These are phyloP conservation scores for Xylaria telfairii DNA, from an alignment of 495 filamentous ascomycete genomes.

Conservation along the genomic window DNA sequence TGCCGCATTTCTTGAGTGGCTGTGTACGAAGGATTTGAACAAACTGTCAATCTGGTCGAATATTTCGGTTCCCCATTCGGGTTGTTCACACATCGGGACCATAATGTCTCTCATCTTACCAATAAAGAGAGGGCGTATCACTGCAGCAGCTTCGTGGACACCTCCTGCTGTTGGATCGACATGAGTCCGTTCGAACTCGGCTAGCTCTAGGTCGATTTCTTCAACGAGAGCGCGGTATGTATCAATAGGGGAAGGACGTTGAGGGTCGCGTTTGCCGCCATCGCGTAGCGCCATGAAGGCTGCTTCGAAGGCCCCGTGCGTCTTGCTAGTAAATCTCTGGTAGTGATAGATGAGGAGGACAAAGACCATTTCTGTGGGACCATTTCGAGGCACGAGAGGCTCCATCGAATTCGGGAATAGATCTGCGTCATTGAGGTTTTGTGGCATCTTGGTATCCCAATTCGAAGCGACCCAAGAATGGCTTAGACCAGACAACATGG, in stretches of 20 bases:
- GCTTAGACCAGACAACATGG: slow-evolving; percentile 65
- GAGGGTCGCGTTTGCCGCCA: slow-evolving; percentile 4
- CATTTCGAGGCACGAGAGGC: slow-evolving; percentile 53
- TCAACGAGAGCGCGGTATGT: slow-evolving; percentile 57
- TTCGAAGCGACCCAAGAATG: slow-evolving; percentile 52
- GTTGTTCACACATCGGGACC: slow-evolving; percentile 43
- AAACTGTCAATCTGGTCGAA: slow-evolving; percentile 47
- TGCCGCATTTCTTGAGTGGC: slow-evolving; percentile 45
- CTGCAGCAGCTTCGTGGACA: slow-evolving; percentile 58
- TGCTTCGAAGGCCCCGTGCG: slow-evolving; percentile 42
- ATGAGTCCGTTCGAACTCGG: slow-evolving; percentile 55
- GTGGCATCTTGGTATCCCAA: slow-evolving; percentile 55
- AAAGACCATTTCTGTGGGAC: slow-evolving; percentile 70
- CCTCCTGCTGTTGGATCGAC: slow-evolving; percentile 62
- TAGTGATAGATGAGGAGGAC: slow-evolving; percentile 57
- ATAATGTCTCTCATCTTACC: slow-evolving; percentile 47
- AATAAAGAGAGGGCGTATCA: slow-evolving; percentile 51
- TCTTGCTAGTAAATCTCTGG: slow-evolving; percentile 49
- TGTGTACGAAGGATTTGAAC: slow-evolving; percentile 46
- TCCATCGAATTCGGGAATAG: slow-evolving; percentile 56
- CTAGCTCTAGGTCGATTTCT: slow-evolving; percentile 45
- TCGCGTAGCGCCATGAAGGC: slow-evolving; percentile 44
- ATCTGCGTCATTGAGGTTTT: slow-evolving; percentile 63
- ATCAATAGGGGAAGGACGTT: slow-evolving; percentile 30
- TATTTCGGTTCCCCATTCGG: slow-evolving; percentile 41